phyloP scores from a whole-genome alignment of 2,329 filamentous ascomycete genomes.

The Stachybotrys elegans region DNA sequence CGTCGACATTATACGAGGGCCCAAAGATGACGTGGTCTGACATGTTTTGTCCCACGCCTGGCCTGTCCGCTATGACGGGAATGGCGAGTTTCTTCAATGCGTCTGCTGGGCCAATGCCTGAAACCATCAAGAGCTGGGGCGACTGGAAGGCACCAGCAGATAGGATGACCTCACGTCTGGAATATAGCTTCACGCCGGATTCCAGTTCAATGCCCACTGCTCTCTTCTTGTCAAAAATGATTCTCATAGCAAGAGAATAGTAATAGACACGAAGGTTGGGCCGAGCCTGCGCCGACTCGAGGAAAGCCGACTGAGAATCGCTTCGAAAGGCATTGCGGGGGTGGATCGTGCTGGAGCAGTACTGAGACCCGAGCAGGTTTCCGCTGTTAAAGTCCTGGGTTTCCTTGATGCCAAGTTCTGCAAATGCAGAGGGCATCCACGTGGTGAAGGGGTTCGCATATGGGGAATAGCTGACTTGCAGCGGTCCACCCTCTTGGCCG shows the following conservation, averaged over 20 bases:
- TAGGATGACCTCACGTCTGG: conserved; percentile 11
- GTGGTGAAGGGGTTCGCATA: background rate
- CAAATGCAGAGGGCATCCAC: background rate
- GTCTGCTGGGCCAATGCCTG: conserved; percentile 26
- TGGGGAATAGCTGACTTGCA: background rate
- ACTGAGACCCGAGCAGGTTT: background rate
- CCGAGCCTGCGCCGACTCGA: background rate
- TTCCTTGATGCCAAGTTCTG: background rate
- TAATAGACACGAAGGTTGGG: conserved; percentile 32
- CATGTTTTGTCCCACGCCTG: conserved; percentile 1
- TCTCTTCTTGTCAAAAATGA: conserved; percentile 37
- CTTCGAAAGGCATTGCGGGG: background rate
- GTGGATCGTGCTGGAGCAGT: background rate
- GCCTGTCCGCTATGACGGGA: conserved; percentile 12
- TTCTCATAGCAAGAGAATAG: conserved; percentile 35
- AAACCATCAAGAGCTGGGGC: conserved; percentile 30
- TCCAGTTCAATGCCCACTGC: conserved; percentile 33
- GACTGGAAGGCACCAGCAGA: conserved; percentile 22
- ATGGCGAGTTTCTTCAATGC: conserved; percentile 35
- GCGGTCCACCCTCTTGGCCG: background rate
- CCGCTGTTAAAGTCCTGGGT: background rate
- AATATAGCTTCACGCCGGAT: background rate
- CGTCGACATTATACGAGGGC: background rate
- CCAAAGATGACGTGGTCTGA: background rate
- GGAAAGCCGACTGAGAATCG: background rate